Percentiles rank a stretch among this genome's conserved stretches.
phyloP scores from a whole-genome alignment of 1,284 basidiomycete species.

The Pascua sp. region DNA sequence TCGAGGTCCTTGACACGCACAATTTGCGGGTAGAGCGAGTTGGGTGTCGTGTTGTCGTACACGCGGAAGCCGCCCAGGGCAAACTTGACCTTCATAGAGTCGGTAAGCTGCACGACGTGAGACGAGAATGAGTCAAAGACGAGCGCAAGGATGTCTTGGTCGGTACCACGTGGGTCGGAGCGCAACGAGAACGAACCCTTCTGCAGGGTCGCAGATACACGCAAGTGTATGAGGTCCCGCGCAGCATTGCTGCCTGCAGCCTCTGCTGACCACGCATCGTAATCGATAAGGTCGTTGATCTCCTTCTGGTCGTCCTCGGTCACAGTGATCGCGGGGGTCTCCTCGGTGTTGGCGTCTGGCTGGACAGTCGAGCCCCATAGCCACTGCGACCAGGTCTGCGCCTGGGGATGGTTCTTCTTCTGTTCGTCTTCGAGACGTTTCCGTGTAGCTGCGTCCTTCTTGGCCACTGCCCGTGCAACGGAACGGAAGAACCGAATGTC shows the following conservation, averaged over 20 bases:
- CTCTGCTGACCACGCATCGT: constrained; percentile 72
- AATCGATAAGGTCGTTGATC: constrained; percentile 91
- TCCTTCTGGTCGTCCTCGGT: constrained; percentile 90
- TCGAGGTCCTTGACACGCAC: constrained; percentile 74
- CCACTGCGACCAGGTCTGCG: constrained; percentile 76
- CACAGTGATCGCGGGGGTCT: constrained; percentile 26
- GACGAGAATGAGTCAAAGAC: constrained; percentile 88
- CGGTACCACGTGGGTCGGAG: constrained; percentile 61
- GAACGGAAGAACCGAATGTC: constrained; percentile 98
- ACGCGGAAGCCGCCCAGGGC: constrained; percentile 86
- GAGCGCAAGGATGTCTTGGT: constrained; percentile 74
- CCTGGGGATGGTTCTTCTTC: constrained; percentile 51
- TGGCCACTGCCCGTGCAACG: constrained; percentile 82
- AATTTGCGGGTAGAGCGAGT: constrained; percentile 85
- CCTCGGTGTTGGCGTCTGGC: constrained; percentile 13
- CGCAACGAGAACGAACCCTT: constrained; percentile 82
- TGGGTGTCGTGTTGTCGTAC: constrained; percentile 81
- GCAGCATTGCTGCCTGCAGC: constrained; percentile 63
- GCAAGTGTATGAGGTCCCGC: constrained; percentile 75
- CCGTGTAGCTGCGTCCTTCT: constrained; percentile 73
- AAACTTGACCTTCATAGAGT: constrained; percentile 78
- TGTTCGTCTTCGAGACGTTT: constrained; percentile 68
- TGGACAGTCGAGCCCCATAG: constrained; percentile 64
- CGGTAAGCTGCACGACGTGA: constrained; percentile 76
- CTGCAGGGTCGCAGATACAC: constrained; percentile 73